A percentile compares a stretch with the other conserved stretches of the same genome.
These are phyloP conservation scores for Psophocarpus tetragonolobus DNA, from an alignment of 306 rosid genomes.

Conservation along the genomic window DNA sequence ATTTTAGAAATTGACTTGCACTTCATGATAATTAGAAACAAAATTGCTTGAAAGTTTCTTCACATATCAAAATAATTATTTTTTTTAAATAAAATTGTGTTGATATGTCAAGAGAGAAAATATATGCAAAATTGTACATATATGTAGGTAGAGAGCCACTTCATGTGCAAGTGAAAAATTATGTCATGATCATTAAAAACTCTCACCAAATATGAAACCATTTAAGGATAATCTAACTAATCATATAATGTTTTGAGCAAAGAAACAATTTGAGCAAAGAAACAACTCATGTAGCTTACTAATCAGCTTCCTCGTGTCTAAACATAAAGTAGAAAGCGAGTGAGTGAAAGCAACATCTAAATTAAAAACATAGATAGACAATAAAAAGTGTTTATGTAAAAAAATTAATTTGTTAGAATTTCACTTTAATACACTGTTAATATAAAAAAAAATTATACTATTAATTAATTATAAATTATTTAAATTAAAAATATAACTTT, in stretches of 20 bases:
- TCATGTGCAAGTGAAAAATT: neutral
- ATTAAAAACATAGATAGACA: neutral
- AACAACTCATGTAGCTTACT: slow-evolving; percentile 21
- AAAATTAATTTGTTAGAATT: neutral
- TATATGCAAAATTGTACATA: neutral
- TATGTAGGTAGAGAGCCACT: neutral
- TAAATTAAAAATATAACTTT: too few species aligned
- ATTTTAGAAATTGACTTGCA: too few species aligned
- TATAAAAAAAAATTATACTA: neutral
- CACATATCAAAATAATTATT: too few species aligned
- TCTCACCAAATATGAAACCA: slow-evolving; percentile 44
- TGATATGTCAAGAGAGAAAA: too few species aligned
- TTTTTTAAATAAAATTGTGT: too few species aligned
- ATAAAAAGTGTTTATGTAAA: neutral
- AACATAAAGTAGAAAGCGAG: neutral
- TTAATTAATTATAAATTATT: neutral
- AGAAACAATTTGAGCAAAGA: slow-evolving; percentile 27
- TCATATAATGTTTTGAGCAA: neutral
- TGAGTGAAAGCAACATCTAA: neutral
- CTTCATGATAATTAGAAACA: too few species aligned
- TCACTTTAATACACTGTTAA: neutral
- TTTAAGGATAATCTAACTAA: slow-evolving; percentile 16
- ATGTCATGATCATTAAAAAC: slow-evolving; percentile 24
- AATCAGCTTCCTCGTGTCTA: neutral
- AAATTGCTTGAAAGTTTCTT: too few species aligned